A percentile compares a stretch with the other conserved stretches of the same genome.
Conservation (phyloP, 140 eudicot genomes). For the Flaveria floridana region DNA sequence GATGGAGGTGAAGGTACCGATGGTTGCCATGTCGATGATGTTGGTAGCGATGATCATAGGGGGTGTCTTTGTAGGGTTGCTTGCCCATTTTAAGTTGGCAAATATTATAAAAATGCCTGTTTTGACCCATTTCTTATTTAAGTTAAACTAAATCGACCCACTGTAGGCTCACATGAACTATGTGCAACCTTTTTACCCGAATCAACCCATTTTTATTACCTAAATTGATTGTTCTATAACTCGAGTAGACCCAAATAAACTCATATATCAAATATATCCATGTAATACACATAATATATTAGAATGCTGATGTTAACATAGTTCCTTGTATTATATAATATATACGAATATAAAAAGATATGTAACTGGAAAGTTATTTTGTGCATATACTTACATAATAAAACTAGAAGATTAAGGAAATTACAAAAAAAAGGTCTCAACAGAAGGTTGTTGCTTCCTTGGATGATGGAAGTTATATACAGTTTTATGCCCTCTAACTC, state of each 20-base stretch:
- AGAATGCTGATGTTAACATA: conserved; percentile 7
- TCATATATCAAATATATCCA: not conserved
- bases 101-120: no score
- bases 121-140: no score
- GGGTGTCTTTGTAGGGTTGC: no score
- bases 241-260: no score
- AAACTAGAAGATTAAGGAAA: conserved; percentile 2
- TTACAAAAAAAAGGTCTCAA: conserved; percentile 20
- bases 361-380: not conserved
- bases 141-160: no score
- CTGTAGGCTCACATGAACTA: not conserved
- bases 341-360: not conserved
- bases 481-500: conserved; percentile 15
- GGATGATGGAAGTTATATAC: conserved; percentile 26
- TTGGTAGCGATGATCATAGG: not conserved
- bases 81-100: no score
- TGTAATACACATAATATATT: not conserved
- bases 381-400: conserved; percentile 24
- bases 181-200: not conserved
- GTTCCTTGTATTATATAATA: not conserved
- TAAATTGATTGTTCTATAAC: no score
- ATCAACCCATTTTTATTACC: not conserved
- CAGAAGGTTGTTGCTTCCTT: conserved; percentile 20
- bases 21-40: not conserved
- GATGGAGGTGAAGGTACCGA: not conserved